Evolutionary conservation across 257 asterid species (phyloP).

Genomic region (Rubia yunnanensis): DNA sequence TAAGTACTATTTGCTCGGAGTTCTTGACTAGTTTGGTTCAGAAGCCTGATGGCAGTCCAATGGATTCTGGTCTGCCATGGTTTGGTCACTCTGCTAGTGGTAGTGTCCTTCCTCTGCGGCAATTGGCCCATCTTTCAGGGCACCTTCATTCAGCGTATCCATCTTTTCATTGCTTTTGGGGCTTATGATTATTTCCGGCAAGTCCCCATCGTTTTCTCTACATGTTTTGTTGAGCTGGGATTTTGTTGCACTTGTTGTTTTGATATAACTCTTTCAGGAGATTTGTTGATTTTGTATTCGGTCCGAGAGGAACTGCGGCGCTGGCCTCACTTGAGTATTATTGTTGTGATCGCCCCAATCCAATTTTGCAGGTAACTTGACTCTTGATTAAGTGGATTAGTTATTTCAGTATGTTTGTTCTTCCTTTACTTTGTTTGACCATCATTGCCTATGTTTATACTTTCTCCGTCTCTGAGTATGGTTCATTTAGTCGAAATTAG

Average conservation of each 20-base stretch:
- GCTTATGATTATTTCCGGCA: slow-evolving; percentile 79
- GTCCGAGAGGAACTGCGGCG: slow-evolving; percentile 59
- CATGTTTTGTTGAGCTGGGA: not conserved
- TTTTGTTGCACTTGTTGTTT: slow-evolving; percentile 6
- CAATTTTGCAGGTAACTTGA: slow-evolving; percentile 58
- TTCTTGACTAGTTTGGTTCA: not conserved
- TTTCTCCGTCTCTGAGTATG: too few relatives aligned
- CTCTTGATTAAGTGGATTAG: not conserved
- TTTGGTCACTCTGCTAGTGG: slow-evolving; percentile 55
- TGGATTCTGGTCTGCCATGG: slow-evolving; percentile 88
- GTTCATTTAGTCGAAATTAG: not conserved
- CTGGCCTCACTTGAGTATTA: slow-evolving; percentile 59
- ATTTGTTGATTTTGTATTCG: slow-evolving; percentile 48
- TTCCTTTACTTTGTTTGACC: not conserved
- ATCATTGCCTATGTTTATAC: not conserved
- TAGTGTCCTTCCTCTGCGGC: slow-evolving; percentile 88
- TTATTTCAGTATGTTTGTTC: not conserved
- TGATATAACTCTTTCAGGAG: slow-evolving; percentile 39
- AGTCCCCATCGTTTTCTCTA: not conserved
- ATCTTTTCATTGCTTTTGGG: slow-evolving; percentile 76
- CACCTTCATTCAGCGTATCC: slow-evolving; percentile 70
- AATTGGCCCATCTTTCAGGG: slow-evolving; percentile 96
- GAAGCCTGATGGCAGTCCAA: slow-evolving; percentile 45
- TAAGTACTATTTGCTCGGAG: not conserved
- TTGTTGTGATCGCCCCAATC: slow-evolving; percentile 94